Conservation (phyloP, 768 basidiomycete species). For the Amanita molliuscula region DNA sequence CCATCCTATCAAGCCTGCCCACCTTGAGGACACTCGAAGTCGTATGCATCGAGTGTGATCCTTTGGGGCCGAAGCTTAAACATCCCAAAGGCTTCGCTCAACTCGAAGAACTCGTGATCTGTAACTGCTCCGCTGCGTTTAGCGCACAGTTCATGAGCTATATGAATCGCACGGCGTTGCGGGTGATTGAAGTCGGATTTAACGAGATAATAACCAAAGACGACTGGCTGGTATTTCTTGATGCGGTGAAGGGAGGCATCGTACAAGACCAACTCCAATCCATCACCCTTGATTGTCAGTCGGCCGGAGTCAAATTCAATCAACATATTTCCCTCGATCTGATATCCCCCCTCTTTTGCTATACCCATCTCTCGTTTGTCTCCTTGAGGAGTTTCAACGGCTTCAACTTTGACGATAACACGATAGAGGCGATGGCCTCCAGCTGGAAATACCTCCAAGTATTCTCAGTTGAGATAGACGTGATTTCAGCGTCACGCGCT, state of each 20-base stretch:
- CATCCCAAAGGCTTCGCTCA: not conserved
- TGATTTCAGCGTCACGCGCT: not conserved
- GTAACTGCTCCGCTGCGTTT: not conserved
- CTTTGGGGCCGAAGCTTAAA: not conserved
- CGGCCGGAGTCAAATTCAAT: not conserved
- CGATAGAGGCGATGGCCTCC: not conserved
- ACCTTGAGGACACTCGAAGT: not conserved
- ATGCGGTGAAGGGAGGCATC: not conserved
- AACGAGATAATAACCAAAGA: not conserved
- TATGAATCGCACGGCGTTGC: not conserved
- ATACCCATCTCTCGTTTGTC: not conserved
- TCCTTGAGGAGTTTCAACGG: not conserved
- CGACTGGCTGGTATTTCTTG: not conserved
- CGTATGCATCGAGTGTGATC: not conserved
- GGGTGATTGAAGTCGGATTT: not conserved
- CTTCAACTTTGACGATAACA: not conserved
- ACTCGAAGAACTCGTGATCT: not conserved
- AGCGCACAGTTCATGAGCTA: not conserved
- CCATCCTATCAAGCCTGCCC: not conserved
- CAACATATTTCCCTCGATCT: not conserved
- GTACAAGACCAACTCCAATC: not conserved
- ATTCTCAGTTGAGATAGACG: not conserved
- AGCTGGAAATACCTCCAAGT: not conserved
- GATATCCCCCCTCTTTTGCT: not conserved
- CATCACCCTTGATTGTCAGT: not conserved